These are phyloP conservation scores for Populus euphratica DNA, from an alignment of 345 rosid genomes.

Conservation along the genomic window DNA sequence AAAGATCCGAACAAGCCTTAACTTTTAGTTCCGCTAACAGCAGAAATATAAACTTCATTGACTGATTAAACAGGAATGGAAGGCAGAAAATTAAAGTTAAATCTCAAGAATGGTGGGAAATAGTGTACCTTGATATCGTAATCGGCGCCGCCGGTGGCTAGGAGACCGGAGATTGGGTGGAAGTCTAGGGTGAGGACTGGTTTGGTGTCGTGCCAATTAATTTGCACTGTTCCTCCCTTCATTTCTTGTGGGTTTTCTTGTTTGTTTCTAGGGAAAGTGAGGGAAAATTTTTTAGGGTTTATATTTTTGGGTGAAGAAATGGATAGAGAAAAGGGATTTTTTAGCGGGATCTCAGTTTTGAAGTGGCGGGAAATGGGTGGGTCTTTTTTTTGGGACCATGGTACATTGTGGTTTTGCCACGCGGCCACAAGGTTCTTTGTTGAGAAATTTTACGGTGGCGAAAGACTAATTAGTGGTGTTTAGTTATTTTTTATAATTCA, in stretches of 20 bases:
- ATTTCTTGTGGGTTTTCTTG: conserved; percentile 21
- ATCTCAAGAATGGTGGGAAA: background rate
- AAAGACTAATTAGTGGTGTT: no score
- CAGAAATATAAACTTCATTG: background rate
- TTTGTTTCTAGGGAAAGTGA: conserved; percentile 1
- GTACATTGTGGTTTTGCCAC: no score
- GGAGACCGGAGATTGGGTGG: conserved; percentile 73
- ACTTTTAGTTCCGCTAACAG: background rate
- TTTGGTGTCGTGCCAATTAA: conserved; percentile 84
- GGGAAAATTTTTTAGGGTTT: background rate
- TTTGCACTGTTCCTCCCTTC: conserved; percentile 96
- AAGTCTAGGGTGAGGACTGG: conserved; percentile 88
- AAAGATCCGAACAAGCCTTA: background rate
- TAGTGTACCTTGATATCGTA: conserved; percentile 78
- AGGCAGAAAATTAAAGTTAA: no score
- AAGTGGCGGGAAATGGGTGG: background rate
- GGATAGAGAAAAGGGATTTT: background rate
- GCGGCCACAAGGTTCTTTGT: no score
- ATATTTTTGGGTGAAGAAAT: background rate
- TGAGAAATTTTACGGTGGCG: no score
- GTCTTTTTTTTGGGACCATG: background rate
- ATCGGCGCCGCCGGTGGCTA: conserved; percentile 98
- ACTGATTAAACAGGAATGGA: background rate
- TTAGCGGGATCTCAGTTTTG: background rate
- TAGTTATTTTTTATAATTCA: no score